phyloP scores from a whole-genome alignment of 208 protist species.

The Trypanosoma boissoni region DNA sequence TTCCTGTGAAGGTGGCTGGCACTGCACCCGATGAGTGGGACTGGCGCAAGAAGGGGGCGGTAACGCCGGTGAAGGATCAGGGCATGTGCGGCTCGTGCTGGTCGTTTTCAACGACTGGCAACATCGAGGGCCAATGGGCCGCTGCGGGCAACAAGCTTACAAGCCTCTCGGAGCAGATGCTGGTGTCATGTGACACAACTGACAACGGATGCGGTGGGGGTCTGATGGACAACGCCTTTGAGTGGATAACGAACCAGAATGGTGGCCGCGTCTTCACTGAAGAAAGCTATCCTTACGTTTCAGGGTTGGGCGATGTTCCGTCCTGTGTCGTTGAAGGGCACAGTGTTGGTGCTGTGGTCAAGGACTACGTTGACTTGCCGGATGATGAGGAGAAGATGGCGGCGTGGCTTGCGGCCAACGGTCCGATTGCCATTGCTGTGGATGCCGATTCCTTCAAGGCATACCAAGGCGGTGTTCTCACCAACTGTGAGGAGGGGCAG shows the following conservation, averaged over 20 bases:
- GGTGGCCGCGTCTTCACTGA: conserved; percentile 74
- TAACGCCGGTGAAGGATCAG: conserved; percentile 95
- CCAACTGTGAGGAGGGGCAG: conserved; percentile 41
- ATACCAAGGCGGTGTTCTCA: conserved; percentile 78
- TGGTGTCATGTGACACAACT: conserved; percentile 91
- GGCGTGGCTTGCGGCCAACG: conserved; percentile 52
- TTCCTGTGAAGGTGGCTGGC: background rate
- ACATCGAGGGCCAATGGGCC: conserved; percentile 83
- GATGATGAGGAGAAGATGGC: conserved; percentile 72
- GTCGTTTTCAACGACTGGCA: conserved; percentile 94
- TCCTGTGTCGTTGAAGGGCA: background rate
- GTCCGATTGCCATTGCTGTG: conserved; percentile 89
- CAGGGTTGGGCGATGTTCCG: conserved; percentile 30
- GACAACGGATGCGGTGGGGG: conserved; percentile 92
- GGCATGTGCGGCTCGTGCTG: conserved; percentile 96
- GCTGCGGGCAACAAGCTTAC: conserved; percentile 51
- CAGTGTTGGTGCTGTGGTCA: conserved; percentile 62
- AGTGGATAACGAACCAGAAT: conserved; percentile 73
- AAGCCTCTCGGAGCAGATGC: conserved; percentile 91
- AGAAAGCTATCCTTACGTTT: conserved; percentile 85
- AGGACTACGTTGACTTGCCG: conserved; percentile 49
- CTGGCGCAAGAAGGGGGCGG: conserved; percentile 84
- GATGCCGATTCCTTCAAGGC: conserved; percentile 80
- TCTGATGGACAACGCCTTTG: conserved; percentile 82
- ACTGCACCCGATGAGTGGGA: conserved; percentile 31